phyloP scores from a whole-genome alignment of 2,329 filamentous ascomycete genomes.

The Ascochyta rabiei region DNA sequence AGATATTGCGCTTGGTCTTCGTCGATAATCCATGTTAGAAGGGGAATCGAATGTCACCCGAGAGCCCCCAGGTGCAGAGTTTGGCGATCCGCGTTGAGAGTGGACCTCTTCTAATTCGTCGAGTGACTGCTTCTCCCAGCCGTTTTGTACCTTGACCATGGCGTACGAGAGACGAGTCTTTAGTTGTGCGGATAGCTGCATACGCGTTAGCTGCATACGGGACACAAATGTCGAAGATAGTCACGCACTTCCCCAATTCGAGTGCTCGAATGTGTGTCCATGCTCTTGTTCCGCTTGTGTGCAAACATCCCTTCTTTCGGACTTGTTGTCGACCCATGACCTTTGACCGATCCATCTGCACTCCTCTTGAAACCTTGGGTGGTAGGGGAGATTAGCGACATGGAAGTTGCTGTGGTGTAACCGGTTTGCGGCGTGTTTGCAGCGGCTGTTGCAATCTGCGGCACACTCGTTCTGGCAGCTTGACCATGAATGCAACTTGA shows the following conservation, averaged over 20 bases:
- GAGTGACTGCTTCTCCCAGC: slow-evolving; percentile 80
- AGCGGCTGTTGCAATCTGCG: slow-evolving; percentile 33
- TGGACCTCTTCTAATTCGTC: slow-evolving; percentile 78
- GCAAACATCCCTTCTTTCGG: slow-evolving; percentile 44
- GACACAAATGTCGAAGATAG: slow-evolving; percentile 4
- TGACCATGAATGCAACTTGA: slow-evolving; percentile 59
- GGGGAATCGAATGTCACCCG: slow-evolving; percentile 42
- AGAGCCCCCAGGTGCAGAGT: slow-evolving; percentile 59
- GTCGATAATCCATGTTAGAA: slow-evolving; percentile 29
- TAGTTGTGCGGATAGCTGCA: slow-evolving; percentile 76
- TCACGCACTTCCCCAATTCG: slow-evolving; percentile 77
- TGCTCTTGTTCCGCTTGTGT: slow-evolving; percentile 75
- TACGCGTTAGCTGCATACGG: slow-evolving; percentile 32
- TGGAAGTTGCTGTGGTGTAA: slow-evolving; percentile 48
- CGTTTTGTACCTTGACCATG: slow-evolving; percentile 87
- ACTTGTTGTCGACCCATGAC: slow-evolving; percentile 28
- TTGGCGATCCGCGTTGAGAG: slow-evolving; percentile 71
- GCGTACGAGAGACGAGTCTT: slow-evolving; percentile 88
- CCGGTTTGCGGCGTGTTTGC: slow-evolving; percentile 35
- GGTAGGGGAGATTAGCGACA: slow-evolving; percentile 49
- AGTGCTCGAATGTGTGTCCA: slow-evolving; percentile 66
- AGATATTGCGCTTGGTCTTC: slow-evolving; percentile 46
- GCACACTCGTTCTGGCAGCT: slow-evolving; percentile 22
- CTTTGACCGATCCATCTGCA: slow-evolving; percentile 73
- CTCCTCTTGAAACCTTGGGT: slow-evolving; percentile 71